Base-by-base conservation (phyloP, 306 rosid species). In the Citrullus amarus region DNA sequence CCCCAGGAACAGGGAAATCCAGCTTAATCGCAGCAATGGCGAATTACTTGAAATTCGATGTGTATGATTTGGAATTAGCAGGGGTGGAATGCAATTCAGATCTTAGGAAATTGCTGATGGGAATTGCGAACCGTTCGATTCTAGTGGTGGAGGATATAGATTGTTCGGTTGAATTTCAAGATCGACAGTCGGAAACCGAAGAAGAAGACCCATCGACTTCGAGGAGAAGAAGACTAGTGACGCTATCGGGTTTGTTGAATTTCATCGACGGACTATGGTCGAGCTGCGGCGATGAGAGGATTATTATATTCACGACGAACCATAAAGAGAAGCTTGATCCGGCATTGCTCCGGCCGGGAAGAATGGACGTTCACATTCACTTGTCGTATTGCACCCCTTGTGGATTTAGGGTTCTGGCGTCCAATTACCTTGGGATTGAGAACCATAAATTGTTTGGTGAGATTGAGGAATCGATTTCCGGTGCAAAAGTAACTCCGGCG, bases 1-100 rank as follows among this genome's bases (percentile, higher is more conserved):
- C 98, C 0, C 98, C 98, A 0, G 98, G 98, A 0, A 93, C 98
- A 0, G 96, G 98, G n/a, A 93, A 93, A 48, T 89, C 95, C 0
- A 93, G 96, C 85, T 81, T 91, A 68, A 87, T 91, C 25, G 95
- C 96, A 2, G 93, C 98, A 6, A 91, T 93, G 91, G 98, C 98
- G 1, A 93, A 93, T 79, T 88, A 83, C 59, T 54, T 93, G 80
- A 80, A 82, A 9, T 93, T 93, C 15, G 89, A 93, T 74, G 46
- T 93, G 1, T 93, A 93, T 60, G 97, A 93, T 69, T 81, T 91
- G 89, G 96, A 93, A 78, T 86, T 91, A 6, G 78, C 91, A 4
- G 86, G 79, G 43, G 20, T 89, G 16, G 17, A 9, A 15, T 9
- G 1, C 60, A 85, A 91, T 72, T 79, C 86, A 0, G 86, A 86